Base-by-base conservation (phyloP, 768 basidiomycete species). In the Tulasnella calospora region DNA sequence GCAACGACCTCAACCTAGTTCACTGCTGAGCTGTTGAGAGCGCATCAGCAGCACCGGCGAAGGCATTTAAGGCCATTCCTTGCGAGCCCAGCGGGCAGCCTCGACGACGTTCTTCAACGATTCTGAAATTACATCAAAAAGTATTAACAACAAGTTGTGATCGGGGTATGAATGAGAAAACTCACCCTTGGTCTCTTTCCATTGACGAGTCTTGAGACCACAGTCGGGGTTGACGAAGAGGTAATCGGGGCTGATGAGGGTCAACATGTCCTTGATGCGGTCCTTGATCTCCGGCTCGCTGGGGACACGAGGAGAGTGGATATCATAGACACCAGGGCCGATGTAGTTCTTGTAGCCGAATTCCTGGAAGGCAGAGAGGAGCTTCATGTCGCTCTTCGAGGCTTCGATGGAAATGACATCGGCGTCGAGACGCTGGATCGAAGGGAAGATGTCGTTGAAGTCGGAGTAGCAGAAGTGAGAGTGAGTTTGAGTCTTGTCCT, bases 401-500 rank as follows among this genome's bases (percentile, higher is more conserved):
- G 96, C 95, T 86, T 98, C 96, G 83, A 98, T 98, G 75, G 96
- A 97, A 87, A 99, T 99, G 85, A 98, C 95, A 84, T 99, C 98
- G 81, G 96, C 96, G 83, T 99, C 98, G 79, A 99, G 92, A 81
- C 92, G 91, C 86, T 96, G 92, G 84, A 99, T 98, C 79, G 94
- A 96, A 40, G 94, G 91, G 94, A 98, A 98, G 87, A 98, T 98
- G 84, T 98, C 95, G 87, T 92, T 94, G 84, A 98, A 99, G 88
- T 98, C 96, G 78, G 96, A 98, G 88, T 95, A 96, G 88, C 95
- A 97, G 90, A 97, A 97, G 89, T 99, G 98, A 73, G 96, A 98
- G 88, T 98, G 97, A 82, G 96, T 95, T 87, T 99, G 97, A 83
- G 95, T 94, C 80, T 91, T 88, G 84, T 99, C 92, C 83, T 90